phyloP scores from a whole-genome alignment of 805 yeast genomes.

The Saturnispora kantuleensis region DNA sequence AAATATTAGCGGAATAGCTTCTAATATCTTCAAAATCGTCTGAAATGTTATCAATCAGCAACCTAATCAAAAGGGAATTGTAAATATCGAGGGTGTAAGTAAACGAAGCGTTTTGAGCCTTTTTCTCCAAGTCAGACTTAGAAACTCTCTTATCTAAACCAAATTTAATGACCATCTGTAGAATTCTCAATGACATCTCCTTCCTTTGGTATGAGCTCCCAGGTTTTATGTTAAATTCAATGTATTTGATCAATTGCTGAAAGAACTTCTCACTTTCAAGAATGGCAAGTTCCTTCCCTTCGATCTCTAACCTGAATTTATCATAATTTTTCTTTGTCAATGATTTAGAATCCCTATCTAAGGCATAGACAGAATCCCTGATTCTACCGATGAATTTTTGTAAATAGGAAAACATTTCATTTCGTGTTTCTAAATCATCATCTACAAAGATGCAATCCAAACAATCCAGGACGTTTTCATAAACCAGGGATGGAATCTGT shows the following conservation, averaged over 20 bases:
- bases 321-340: conserved; percentile 24
- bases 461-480: conserved; percentile 33
- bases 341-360: conserved; percentile 42
- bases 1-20: conserved; percentile 33
- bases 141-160: conserved; percentile 46
- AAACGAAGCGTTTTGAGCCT: conserved; percentile 32
- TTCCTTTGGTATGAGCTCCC: conserved; percentile 48
- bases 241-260: conserved; percentile 21
- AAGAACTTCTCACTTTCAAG: conserved; percentile 29
- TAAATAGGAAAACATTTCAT: conserved; percentile 51
- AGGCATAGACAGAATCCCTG: conserved; percentile 56
- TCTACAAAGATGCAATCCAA: conserved; percentile 52
- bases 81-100: conserved; percentile 41
- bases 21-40: conserved; percentile 77
- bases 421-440: conserved; percentile 56
- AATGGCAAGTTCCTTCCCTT: conserved; percentile 22
- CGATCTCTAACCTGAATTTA: conserved; percentile 33
- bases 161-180: conserved; percentile 37
- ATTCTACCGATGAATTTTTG: conserved; percentile 55
- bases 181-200: conserved; percentile 39
- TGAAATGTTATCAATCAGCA: conserved; percentile 51
- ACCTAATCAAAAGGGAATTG: conserved; percentile 29
- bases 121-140: conserved; percentile 28
- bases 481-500: conserved; percentile 39
- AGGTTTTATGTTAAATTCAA: conserved; percentile 31